Evolutionary conservation across 129 eudicot genomes (phyloP), one percentile per base, ranked within the genome.

Genomic region (Mikania micrantha): DNA sequence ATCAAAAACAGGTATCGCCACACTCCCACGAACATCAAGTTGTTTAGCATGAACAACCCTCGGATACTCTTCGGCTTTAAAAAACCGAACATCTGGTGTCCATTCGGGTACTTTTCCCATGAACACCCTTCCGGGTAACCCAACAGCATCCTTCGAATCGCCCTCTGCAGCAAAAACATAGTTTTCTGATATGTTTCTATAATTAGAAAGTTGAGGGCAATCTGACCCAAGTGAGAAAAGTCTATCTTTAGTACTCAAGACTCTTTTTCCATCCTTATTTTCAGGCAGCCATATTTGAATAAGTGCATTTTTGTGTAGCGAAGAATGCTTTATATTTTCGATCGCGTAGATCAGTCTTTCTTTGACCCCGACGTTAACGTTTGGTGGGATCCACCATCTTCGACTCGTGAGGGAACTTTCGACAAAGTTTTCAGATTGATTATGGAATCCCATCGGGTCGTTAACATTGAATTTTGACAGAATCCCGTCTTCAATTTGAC

Each of bases 11-110:
- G 99, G 99, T 16, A 93, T 84, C 0, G 92, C 99, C 66, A 93
- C 83, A 16, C 92, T 88, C 22, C 99, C 99, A 31, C 91, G 85
- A 61, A 93, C 96, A 67, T 89, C 89, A 44, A 44, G 79, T 64
- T 78, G 78, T 64, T 67, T 74, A 27, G 99, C 99, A 71, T 93
- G 83, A 53, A 29, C 63, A 40, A 93, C 90, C 56, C 99, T 82
- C 1, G 87, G 90, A 35, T 88, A 93, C 82, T 93, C 99, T 27
- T 88, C 95, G 34, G 66, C 77, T 54, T 79, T 77, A 61, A 84
- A 93, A 52, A 85, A 86, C 60, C 82, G 87, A 73, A 93, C 99
- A 84, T 93, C 95, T 0, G 99, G 96, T 20, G 90, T 86, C 99
- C 99, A 93, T 70, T 92, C 96, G 0, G 96, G 96, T 19, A 86